A percentile compares a stretch with the other conserved stretches of the same genome.
phyloP scores from a whole-genome alignment of 1,284 basidiomycete genomes.

The Tilletia indica region DNA sequence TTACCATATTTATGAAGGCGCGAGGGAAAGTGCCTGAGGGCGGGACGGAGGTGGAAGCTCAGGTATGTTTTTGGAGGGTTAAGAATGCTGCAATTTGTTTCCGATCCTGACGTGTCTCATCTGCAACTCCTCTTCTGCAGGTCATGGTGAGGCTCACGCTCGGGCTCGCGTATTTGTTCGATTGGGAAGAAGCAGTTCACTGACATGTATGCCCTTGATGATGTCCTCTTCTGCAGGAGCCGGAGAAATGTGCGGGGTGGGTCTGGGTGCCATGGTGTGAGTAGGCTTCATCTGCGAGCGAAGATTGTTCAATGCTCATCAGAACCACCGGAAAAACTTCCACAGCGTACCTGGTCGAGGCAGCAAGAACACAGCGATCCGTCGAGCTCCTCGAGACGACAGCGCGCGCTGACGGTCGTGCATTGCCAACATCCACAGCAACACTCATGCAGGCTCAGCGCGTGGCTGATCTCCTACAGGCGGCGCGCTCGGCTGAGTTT shows the following conservation, averaged over 20 bases:
- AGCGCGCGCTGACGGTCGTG: constrained; percentile 6
- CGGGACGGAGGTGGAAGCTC: constrained; percentile 6
- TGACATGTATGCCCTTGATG: no score
- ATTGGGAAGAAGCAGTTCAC: no score
- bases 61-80: neutral
- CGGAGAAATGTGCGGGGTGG: constrained; percentile 8
- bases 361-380: neutral
- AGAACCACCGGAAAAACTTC: neutral
- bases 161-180: no score
- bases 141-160: neutral
- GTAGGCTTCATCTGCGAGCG: neutral
- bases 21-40: neutral
- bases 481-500: constrained; percentile 5
- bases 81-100: neutral
- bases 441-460: constrained; percentile 5
- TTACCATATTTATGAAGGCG: constrained; percentile 51
- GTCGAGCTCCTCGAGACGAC: neutral
- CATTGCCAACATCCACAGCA: neutral
- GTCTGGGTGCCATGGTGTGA: constrained; percentile 14
- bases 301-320: neutral
- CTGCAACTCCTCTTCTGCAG: neutral
- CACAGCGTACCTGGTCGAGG: constrained; percentile 4
- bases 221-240: neutral
- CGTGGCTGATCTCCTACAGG: constrained; percentile 8
- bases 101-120: neutral